Percentiles rank a stretch among this genome's conserved stretches.
Conservation (phyloP, 495 filamentous ascomycete genomes). For the Penicillium subrubescens region DNA sequence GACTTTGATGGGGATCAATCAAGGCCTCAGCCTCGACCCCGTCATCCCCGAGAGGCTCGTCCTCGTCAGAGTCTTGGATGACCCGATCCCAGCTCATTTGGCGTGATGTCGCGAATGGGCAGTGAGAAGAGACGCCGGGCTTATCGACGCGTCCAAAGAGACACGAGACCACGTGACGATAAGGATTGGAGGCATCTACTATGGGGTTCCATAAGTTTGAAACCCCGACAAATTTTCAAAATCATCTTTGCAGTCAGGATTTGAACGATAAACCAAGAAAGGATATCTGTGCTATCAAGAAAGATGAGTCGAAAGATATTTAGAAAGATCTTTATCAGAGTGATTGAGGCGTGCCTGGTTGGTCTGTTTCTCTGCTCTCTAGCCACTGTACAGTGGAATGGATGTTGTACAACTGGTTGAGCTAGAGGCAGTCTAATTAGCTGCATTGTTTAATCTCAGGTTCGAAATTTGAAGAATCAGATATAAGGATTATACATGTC, state of each 20-base stretch:
- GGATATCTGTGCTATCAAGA: too few species aligned
- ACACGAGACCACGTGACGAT: conserved; percentile 44
- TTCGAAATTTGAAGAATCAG: background rate
- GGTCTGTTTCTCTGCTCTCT: too few species aligned
- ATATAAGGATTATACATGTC: background rate
- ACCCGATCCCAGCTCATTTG: conserved; percentile 42
- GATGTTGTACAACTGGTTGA: background rate
- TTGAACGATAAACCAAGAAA: too few species aligned
- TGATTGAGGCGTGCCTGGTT: too few species aligned
- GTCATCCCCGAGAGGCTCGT: conserved; percentile 39
- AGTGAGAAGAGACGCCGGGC: conserved; percentile 2
- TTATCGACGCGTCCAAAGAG: conserved; percentile 32
- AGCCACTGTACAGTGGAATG: too few species aligned
- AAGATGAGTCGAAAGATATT: too few species aligned
- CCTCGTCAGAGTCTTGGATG: conserved; percentile 56
- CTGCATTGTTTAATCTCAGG: background rate
- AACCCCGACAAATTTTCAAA: too few species aligned
- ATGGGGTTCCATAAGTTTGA: too few species aligned
- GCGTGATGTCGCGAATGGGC: conserved; percentile 7
- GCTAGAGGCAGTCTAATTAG: background rate
- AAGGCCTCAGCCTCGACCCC: conserved; percentile 25
- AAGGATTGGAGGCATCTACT: conserved; percentile 11
- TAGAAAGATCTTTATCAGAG: too few species aligned
- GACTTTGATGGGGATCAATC: conserved; percentile 19
- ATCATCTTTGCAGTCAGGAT: too few species aligned